A percentile compares a stretch with the other conserved stretches of the same genome.
Conservation (phyloP, 73 alveolate species). For the Vitrella brassicaformis region DNA sequence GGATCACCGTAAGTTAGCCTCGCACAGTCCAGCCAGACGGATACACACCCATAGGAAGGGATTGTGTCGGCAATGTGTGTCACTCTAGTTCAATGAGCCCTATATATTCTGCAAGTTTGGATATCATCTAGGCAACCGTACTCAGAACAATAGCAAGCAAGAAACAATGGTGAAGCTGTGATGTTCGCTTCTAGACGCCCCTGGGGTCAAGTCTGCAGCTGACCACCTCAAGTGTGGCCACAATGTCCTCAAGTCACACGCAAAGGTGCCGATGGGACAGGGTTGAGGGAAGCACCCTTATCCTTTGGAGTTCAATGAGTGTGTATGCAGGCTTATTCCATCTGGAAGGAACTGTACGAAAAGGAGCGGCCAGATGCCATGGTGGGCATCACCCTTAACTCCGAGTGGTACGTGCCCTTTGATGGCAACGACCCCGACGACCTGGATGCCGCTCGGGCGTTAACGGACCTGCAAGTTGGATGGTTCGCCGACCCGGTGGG, state of each 20-base stretch:
- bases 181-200: neutral
- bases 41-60: too few relatives aligned
- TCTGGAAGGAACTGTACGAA: slow-evolving; percentile 23
- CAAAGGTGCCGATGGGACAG: too few relatives aligned
- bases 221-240: slow-evolving; percentile 20
- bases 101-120: too few relatives aligned
- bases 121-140: neutral
- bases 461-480: slow-evolving; percentile 15
- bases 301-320: too few relatives aligned
- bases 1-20: too few relatives aligned
- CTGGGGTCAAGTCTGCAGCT: neutral
- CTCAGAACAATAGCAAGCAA: neutral
- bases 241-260: slow-evolving; percentile 44
- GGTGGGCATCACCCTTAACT: slow-evolving; percentile 25
- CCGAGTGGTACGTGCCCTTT: slow-evolving; percentile 17
- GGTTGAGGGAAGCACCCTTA: too few relatives aligned
- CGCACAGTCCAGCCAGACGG: too few relatives aligned
- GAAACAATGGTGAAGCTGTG: neutral
- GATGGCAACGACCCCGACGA: slow-evolving; percentile 6
- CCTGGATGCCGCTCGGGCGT: slow-evolving; percentile 30
- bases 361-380: slow-evolving; percentile 4
- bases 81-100: too few relatives aligned
- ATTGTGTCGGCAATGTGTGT: too few relatives aligned
- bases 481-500: slow-evolving; percentile 30
- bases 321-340: too few relatives aligned